Evolutionary conservation across 2,329 filamentous ascomycete genomes (phyloP).

Genomic region (Scedosporium minutisporum): DNA sequence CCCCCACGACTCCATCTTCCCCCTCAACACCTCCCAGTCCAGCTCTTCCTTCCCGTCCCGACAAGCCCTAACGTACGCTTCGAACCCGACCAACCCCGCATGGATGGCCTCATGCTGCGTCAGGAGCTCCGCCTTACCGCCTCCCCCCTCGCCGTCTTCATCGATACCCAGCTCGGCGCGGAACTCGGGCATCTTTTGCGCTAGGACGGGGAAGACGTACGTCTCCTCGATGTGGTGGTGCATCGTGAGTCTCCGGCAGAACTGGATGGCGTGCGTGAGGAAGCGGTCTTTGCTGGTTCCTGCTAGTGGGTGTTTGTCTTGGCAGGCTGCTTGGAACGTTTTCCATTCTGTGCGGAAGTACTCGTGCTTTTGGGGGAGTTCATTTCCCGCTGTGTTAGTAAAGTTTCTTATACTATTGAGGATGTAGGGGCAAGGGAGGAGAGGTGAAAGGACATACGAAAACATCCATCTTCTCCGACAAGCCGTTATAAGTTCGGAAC

Average conservation of each 20-base stretch:
- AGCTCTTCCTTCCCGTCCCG: conserved; percentile 43
- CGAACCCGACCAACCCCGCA: conserved; percentile 57
- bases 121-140: conserved; percentile 45
- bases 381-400: neutral
- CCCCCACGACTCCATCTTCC: conserved; percentile 69
- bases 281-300: conserved; percentile 61
- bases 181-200: conserved; percentile 71
- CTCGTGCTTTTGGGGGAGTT: conserved; percentile 46
- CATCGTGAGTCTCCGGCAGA: conserved; percentile 58
- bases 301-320: conserved; percentile 45
- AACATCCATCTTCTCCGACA: conserved; percentile 7
- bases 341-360: conserved; percentile 70
- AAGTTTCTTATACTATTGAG: neutral
- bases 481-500: conserved; percentile 3
- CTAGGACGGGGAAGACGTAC: conserved; percentile 71
- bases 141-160: conserved; percentile 11
- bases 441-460: conserved; percentile 3
- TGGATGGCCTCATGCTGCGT: conserved; percentile 74
- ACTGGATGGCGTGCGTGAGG: conserved; percentile 50
- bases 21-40: conserved; percentile 51
- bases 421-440: neutral
- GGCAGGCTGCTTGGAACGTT: conserved; percentile 57
- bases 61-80: conserved; percentile 56
- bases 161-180: conserved; percentile 18
- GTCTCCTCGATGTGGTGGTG: conserved; percentile 81